phyloP scores from a whole-genome alignment of 192 early-diverging fungal species.

The Podila horticola region DNA sequence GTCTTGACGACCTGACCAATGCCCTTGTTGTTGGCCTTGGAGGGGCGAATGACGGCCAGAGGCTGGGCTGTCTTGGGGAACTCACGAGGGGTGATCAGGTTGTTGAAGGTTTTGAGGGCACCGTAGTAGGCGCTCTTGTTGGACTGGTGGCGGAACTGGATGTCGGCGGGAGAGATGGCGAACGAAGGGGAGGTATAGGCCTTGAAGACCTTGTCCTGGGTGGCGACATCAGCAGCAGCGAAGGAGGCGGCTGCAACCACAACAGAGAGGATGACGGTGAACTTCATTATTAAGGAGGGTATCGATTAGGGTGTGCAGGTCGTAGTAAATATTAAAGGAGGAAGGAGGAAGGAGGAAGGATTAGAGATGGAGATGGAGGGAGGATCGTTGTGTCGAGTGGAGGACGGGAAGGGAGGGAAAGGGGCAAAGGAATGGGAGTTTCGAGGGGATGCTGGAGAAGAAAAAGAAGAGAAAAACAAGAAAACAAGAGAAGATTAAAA shows the following conservation, averaged over 20 bases:
- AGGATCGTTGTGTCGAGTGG: neutral
- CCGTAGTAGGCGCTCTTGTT: slow-evolving; percentile 31
- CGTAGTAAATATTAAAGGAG: neutral
- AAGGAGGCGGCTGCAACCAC: slow-evolving; percentile 34
- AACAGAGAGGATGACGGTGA: slow-evolving; percentile 41
- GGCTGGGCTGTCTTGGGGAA: slow-evolving; percentile 38
- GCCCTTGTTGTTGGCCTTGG: slow-evolving; percentile 35
- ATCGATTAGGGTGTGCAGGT: neutral
- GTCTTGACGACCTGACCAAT: slow-evolving; percentile 32
- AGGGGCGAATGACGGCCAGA: slow-evolving; percentile 27
- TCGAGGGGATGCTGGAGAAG: neutral
- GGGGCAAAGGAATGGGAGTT: neutral
- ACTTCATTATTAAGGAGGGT: slow-evolving; percentile 24
- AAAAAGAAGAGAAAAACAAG: neutral
- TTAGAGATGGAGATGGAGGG: neutral
- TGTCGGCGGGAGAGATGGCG: slow-evolving; percentile 10
- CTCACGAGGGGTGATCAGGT: slow-evolving; percentile 40
- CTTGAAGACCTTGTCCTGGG: slow-evolving; percentile 16
- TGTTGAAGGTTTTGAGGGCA: slow-evolving; percentile 51
- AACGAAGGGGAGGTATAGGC: slow-evolving; percentile 15
- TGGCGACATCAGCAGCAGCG: slow-evolving; percentile 16
- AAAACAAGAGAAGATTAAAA: neutral
- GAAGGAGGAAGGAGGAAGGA: neutral
- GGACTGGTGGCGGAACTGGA: slow-evolving; percentile 41
- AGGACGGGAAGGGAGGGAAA: neutral